phyloP scores from a whole-genome alignment of 2,329 filamentous ascomycete species.

The Cladosporium velox region DNA sequence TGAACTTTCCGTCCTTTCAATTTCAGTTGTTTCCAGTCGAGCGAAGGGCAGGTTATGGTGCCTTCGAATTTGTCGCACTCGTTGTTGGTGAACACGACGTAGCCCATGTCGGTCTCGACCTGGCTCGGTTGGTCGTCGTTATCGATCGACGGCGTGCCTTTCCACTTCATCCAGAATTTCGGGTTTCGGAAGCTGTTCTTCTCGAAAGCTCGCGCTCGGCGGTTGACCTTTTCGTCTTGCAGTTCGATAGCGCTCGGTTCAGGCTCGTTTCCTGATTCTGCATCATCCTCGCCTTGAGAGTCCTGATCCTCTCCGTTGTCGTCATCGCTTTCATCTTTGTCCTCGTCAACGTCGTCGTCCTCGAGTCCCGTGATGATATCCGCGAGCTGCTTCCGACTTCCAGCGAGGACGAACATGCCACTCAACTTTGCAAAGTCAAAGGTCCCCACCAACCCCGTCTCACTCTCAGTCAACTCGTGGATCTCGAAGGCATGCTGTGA shows the following conservation, averaged over 20 bases:
- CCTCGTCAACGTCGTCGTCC: constrained; percentile 1
- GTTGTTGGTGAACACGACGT: constrained; percentile 27
- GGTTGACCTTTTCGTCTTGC: constrained; percentile 22
- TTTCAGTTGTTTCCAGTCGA: constrained; percentile 26
- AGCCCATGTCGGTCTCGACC: constrained; percentile 20
- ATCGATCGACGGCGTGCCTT: constrained; percentile 1
- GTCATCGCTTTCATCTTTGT: background rate
- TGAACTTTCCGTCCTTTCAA: constrained; percentile 24
- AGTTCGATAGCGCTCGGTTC: constrained; percentile 17
- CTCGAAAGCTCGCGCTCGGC: constrained; percentile 22
- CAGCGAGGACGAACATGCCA: constrained; percentile 21
- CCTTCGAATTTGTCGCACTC: constrained; percentile 26
- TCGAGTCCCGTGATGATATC: constrained; percentile 17
- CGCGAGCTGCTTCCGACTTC: constrained; percentile 22
- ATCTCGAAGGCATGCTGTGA: constrained; percentile 17
- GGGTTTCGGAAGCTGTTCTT: constrained; percentile 27
- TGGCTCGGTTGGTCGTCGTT: background rate
- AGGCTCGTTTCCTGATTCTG: background rate
- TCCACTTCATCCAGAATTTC: constrained; percentile 28
- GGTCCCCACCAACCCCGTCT: constrained; percentile 18
- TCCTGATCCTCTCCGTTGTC: background rate
- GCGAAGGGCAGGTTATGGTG: constrained; percentile 21
- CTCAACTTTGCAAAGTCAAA: constrained; percentile 8
- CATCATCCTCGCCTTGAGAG: background rate
- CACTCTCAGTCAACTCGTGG: constrained; percentile 20